Conservation (phyloP, 768 basidiomycete species). For the Pulveroboletus sp. region DNA sequence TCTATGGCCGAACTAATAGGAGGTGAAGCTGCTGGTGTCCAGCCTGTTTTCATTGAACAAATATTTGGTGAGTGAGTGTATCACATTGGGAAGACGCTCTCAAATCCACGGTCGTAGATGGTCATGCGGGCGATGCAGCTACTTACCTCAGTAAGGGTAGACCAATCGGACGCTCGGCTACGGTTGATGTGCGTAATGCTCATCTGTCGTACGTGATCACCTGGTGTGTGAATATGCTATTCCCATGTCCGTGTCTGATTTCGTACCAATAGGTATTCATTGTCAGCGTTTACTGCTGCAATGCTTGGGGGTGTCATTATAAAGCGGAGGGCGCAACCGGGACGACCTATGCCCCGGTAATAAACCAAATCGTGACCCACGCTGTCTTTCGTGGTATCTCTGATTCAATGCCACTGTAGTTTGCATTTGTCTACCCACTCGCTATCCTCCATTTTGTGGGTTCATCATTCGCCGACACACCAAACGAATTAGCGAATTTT, state of each 20-base stretch:
- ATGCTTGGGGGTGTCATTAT: conserved; percentile 74
- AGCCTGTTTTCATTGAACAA: conserved; percentile 87
- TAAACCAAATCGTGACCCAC: background rate
- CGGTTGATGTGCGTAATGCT: conserved; percentile 86
- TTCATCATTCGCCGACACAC: background rate
- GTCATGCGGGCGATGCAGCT: conserved; percentile 72
- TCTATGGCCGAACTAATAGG: conserved; percentile 77
- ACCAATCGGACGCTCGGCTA: conserved; percentile 79
- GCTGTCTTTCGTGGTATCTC: background rate
- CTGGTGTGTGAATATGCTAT: conserved; percentile 52
- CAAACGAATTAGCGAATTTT: background rate
- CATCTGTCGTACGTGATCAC: conserved; percentile 94
- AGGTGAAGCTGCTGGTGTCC: conserved; percentile 65
- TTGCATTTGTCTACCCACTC: background rate
- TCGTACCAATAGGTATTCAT: conserved; percentile 63
- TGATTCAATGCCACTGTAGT: conserved; percentile 1
- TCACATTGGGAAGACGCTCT: background rate
- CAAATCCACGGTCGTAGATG: conserved; percentile 49
- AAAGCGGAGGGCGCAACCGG: conserved; percentile 46
- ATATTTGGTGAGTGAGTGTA: conserved; percentile 66
- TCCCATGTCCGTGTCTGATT: conserved; percentile 10
- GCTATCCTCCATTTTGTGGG: background rate
- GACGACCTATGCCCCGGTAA: conserved; percentile 55
- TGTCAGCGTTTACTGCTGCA: conserved; percentile 76
- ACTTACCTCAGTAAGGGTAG: conserved; percentile 60